Percentiles rank a stretch among this genome's conserved stretches.
These are phyloP conservation scores for Dipodascus albidus DNA, from an alignment of 805 yeast species.

Conservation along the genomic window DNA sequence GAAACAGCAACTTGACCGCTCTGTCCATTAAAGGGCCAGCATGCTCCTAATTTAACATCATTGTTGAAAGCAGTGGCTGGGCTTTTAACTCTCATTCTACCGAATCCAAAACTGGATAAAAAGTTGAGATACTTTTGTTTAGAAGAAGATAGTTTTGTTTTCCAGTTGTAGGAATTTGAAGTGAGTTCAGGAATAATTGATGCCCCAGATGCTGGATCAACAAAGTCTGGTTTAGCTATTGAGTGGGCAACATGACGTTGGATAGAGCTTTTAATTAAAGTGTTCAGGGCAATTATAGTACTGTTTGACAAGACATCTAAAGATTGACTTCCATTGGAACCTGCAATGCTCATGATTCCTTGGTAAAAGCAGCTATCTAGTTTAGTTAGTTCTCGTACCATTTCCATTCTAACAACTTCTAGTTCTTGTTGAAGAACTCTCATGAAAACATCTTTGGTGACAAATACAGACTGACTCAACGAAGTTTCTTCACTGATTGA, in stretches of 20 bases:
- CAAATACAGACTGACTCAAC: not conserved
- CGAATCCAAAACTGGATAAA: conserved; percentile 11
- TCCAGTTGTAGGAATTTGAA: conserved; percentile 13
- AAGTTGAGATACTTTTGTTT: not conserved
- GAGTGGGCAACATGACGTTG: not conserved
- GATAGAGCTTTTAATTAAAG: not conserved
- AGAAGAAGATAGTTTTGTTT: not conserved
- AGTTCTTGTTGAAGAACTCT: not conserved
- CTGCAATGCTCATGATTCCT: not conserved
- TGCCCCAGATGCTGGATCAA: conserved; percentile 15
- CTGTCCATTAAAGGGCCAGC: conserved; percentile 26
- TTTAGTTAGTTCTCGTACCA: not conserved
- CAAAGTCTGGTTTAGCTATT: not conserved
- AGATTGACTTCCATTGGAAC: not conserved
- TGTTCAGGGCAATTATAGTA: not conserved
- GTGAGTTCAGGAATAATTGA: conserved; percentile 16
- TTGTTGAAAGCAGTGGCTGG: conserved; percentile 7
- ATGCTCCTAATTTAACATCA: conserved; percentile 17
- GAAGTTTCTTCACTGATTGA: not conserved
- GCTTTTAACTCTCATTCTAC: conserved; percentile 6
- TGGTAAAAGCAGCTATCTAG: not conserved
- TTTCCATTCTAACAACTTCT: not conserved
- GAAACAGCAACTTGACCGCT: conserved; percentile 19
- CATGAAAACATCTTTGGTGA: not conserved
- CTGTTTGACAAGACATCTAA: not conserved